These are phyloP conservation scores for Arthroderma uncinatum DNA, from an alignment of 2,329 filamentous ascomycete species.

Conservation along the genomic window DNA sequence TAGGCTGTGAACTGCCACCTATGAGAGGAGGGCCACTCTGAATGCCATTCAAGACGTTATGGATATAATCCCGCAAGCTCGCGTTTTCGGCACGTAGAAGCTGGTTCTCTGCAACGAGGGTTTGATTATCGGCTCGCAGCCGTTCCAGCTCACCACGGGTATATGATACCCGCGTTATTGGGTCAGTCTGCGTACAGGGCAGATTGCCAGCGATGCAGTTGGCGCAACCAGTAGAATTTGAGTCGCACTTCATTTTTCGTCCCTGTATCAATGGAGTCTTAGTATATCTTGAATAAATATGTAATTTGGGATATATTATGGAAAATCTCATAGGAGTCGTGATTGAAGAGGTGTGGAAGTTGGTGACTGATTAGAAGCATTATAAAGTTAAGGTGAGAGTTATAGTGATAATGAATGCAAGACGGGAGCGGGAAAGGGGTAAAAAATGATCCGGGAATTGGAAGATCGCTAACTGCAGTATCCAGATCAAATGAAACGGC, in stretches of 20 bases:
- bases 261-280: conserved; percentile 9
- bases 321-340: too few species aligned
- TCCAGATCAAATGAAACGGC: not conserved
- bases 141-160: conserved; percentile 17
- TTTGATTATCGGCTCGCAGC: conserved; percentile 11
- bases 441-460: not conserved
- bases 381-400: not conserved
- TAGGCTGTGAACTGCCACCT: not conserved
- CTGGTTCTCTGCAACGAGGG: conserved; percentile 8
- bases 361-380: not conserved
- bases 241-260: conserved; percentile 21
- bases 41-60: not conserved
- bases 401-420: not conserved
- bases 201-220: conserved; percentile 13
- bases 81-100: not conserved
- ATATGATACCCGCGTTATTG: conserved; percentile 16
- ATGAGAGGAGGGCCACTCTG: not conserved
- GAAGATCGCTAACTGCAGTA: not conserved
- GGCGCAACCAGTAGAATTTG: conserved; percentile 13
- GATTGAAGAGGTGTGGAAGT: not conserved
- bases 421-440: not conserved
- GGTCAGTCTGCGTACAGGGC: conserved; percentile 20
- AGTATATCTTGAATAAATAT: not conserved
- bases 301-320: not conserved
- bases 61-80: not conserved